These are phyloP conservation scores for Wickerhamiella vanderwaltii DNA, from an alignment of 805 yeast species.

Conservation along the genomic window DNA sequence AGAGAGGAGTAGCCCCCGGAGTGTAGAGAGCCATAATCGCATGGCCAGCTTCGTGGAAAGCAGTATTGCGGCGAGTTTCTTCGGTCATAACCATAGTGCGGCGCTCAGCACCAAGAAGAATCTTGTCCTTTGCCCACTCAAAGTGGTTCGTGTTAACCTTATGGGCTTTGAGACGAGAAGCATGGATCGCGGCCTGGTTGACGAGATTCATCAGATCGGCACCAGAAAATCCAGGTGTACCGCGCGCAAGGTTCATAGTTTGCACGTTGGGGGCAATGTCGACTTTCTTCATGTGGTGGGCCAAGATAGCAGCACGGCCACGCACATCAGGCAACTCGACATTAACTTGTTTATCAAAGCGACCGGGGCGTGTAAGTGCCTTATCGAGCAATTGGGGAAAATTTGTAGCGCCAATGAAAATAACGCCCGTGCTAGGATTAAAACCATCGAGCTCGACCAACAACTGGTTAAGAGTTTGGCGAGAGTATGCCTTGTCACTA, in stretches of 20 bases:
- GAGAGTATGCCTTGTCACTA: constrained; percentile 94
- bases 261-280: constrained; percentile 79
- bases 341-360: constrained; percentile 90
- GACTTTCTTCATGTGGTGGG: constrained; percentile 83
- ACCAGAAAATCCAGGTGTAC: constrained; percentile 97
- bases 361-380: constrained; percentile 95
- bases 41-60: constrained; percentile 98
- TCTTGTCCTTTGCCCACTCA: constrained; percentile 99
- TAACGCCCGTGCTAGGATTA: constrained; percentile 83
- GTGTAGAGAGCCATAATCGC: constrained; percentile 96
- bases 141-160: constrained; percentile 83
- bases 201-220: constrained; percentile 93
- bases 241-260: constrained; percentile 82
- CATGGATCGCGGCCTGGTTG: constrained; percentile 96
- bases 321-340: constrained; percentile 97
- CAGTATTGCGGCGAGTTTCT: constrained; percentile 85
- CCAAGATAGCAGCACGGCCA: constrained; percentile 86
- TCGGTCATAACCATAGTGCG: constrained; percentile 96
- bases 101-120: constrained; percentile 95
- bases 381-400: constrained; percentile 95
- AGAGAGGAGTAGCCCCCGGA: constrained; percentile 85
- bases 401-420: constrained; percentile 95
- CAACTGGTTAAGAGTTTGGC: constrained; percentile 91
- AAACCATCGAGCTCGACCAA: constrained; percentile 90
- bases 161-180: constrained; percentile 83